A percentile compares a stretch with the other conserved stretches of the same genome.
Conservation (phyloP, 129 eudicot species). For the sunflower (Helianthus annuus) region HanXRQr2.0-SUNRISE NC_035447.2:70060333-70060832, state of each 20-base stretch:
- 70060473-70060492: slow-evolving; percentile 3
- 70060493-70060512: slow-evolving; percentile 32
- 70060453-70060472: slow-evolving; percentile 17
- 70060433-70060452: slow-evolving; percentile 16
- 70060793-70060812: slow-evolving; percentile 70
- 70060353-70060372: slow-evolving; percentile 11
- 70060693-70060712: neutral
- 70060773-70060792: slow-evolving; percentile 23
- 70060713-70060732: neutral
- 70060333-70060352: slow-evolving; percentile 15
- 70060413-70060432: slow-evolving; percentile 3
- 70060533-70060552: slow-evolving; percentile 19
- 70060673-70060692: neutral
- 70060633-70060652: neutral
- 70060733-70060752: neutral
- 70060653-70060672: neutral
- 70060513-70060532: slow-evolving; percentile 26
- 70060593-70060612: neutral
- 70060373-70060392: neutral
- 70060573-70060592: slow-evolving; percentile 1
- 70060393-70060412: neutral
- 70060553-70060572: slow-evolving; percentile 19
- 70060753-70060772: slow-evolving; percentile 9
- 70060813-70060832: slow-evolving; percentile 94
- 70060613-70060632: neutral